Evolutionary conservation across 2,329 filamentous ascomycete species (phyloP), one percentile per base, ranked within the genome.

Genomic region (Paecilomyces sp.): DNA sequence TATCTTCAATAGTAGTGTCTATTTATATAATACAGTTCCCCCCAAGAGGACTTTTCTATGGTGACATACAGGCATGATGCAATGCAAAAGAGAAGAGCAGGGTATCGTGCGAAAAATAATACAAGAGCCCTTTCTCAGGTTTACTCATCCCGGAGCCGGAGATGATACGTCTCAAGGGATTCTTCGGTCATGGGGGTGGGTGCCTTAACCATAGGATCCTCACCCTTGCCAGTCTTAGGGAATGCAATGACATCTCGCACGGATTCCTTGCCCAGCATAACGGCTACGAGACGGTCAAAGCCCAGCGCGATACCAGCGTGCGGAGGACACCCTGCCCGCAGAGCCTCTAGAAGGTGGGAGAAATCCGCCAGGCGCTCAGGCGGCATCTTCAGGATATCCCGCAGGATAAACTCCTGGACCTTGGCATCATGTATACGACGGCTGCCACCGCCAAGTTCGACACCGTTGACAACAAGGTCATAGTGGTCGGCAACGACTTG

Each of bases 181-280:
- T 84, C 83, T 60, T 84, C 76, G 0, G 83, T 89, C 64, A 96
- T 80, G 63, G 73, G 74, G 56, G 87, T 87, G 0, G 94, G 94
- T 63, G 90, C 90, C 66, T 85, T 86, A 2, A 96, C 91, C 74
- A 96, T 84, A 59, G 86, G 75, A 76, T 99, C 94, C 70, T 96
- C 90, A 0, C 94, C 92, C 72, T 87, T 92, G 62, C 91, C 92
- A 62, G 86, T 92, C 80, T 99, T 99, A 0, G 94, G 95, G 70
- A 99, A 99, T 0, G 92, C 92, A 74, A 99, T 97, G 1, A 99
- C 93, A 77, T 99, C 93, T 61, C 90, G 82, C 2, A 99, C 88
- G 1, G 88, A 92, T 11, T 88, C 82, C 33, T 84, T 88, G 1
- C 88, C 88, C 24, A 88, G 84, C 80, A 99, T 84, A 0, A 96